Evolutionary conservation across 1,284 basidiomycete species (phyloP).

Genomic region (Tilletia walkeri): DNA sequence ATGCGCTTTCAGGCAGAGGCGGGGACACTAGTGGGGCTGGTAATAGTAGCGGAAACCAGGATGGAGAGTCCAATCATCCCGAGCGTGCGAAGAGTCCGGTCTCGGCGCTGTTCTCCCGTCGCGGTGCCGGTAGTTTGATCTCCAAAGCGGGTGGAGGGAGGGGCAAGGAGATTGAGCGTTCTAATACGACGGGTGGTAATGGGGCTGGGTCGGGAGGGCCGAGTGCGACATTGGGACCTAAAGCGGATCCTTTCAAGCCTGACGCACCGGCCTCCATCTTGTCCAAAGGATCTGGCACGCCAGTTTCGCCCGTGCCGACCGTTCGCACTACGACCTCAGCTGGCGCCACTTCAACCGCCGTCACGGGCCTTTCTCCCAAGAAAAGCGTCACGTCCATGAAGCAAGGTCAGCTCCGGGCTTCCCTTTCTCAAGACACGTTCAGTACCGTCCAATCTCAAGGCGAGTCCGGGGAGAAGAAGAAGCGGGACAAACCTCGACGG

Average conservation of each 20-base stretch:
- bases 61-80: conserved; percentile 30
- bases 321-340: neutral
- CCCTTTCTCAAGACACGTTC: conserved; percentile 43
- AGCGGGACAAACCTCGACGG: conserved; percentile 29
- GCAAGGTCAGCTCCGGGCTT: conserved; percentile 18
- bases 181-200: too few relatives aligned
- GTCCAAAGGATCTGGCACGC: too few relatives aligned
- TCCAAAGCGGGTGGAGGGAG: neutral
- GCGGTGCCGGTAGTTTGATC: neutral
- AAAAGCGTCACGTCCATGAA: conserved; percentile 17
- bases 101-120: conserved; percentile 16
- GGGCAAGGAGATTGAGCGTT: too few relatives aligned
- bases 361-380: conserved; percentile 25
- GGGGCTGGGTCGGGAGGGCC: neutral
- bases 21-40: neutral
- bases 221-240: neutral
- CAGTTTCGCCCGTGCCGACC: neutral
- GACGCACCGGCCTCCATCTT: too few relatives aligned
- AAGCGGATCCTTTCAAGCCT: neutral
- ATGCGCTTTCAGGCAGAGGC: neutral
- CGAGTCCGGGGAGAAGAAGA: neutral
- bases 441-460: conserved; percentile 32
- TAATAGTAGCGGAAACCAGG: too few relatives aligned
- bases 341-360: neutral
- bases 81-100: conserved; percentile 40